Conservation (phyloP, 495 filamentous ascomycete genomes). For the Hamigera avellanea region DNA sequence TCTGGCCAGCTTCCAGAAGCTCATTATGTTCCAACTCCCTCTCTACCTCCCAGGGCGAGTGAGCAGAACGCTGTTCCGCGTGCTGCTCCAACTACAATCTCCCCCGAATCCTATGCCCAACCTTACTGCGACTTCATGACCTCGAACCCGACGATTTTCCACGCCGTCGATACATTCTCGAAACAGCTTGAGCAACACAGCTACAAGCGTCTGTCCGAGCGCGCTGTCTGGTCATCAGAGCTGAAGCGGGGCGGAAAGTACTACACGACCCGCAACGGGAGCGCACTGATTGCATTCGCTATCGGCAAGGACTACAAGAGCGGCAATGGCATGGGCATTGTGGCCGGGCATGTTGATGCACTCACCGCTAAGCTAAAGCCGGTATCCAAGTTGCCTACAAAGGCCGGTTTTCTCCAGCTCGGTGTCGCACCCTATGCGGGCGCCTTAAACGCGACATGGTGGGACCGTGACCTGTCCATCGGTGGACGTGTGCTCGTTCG, state of each 20-base stretch:
- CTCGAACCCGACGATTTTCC: slow-evolving; percentile 85
- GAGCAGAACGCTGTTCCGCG: slow-evolving; percentile 2
- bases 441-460: slow-evolving; percentile 77
- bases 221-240: slow-evolving; percentile 65
- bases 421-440: slow-evolving; percentile 91
- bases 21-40: slow-evolving; percentile 1
- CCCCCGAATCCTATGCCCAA: slow-evolving; percentile 55
- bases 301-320: slow-evolving; percentile 72
- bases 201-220: slow-evolving; percentile 67
- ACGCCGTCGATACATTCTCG: slow-evolving; percentile 67
- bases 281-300: slow-evolving; percentile 75
- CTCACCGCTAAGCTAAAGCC: slow-evolving; percentile 84
- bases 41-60: slow-evolving; percentile 5
- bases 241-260: slow-evolving; percentile 78
- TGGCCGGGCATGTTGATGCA: slow-evolving; percentile 89
- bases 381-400: slow-evolving; percentile 65
- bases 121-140: slow-evolving; percentile 85
- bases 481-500: slow-evolving; percentile 81
- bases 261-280: slow-evolving; percentile 76
- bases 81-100: slow-evolving; percentile 11
- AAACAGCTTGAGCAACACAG: slow-evolving; percentile 57
- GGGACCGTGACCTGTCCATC: slow-evolving; percentile 85
- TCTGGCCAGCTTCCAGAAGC: slow-evolving; percentile 11
- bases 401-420: slow-evolving; percentile 78
- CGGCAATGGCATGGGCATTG: slow-evolving; percentile 69